These are phyloP conservation scores for Naegleria lovaniensis DNA, from an alignment of 208 protist species.

Conservation along the genomic window DNA sequence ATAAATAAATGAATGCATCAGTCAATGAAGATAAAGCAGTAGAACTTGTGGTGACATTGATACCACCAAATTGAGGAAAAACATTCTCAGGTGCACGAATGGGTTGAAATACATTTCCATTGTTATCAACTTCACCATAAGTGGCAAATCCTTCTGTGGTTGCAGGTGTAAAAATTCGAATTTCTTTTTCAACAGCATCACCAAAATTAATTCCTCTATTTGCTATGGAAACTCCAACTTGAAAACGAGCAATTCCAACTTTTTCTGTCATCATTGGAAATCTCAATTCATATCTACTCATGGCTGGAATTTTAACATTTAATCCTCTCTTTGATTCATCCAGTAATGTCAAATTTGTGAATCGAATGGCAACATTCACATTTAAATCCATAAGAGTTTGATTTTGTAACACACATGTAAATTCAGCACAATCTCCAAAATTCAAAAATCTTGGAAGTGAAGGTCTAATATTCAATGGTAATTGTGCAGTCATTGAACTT, in stretches of 20 bases:
- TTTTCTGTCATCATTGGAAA: conserved; percentile 1
- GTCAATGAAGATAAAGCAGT: conserved; percentile 33
- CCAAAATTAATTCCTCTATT: neutral
- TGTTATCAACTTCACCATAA: conserved; percentile 17
- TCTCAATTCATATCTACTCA: conserved; percentile 5
- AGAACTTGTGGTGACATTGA: neutral
- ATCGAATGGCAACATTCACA: conserved; percentile 23
- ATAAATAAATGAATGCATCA: conserved; percentile 39
- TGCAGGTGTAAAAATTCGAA: conserved; percentile 29
- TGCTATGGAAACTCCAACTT: conserved; percentile 22
- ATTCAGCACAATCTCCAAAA: conserved; percentile 32
- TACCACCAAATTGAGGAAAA: conserved; percentile 33
- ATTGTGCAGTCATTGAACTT: neutral
- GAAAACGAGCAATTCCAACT: conserved; percentile 17
- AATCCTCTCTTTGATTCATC: neutral
- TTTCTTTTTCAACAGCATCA: conserved; percentile 26
- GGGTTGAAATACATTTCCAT: neutral
- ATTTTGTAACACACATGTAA: conserved; percentile 34
- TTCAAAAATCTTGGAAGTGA: conserved; percentile 35
- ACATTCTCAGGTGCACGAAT: conserved; percentile 30
- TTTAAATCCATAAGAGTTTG: neutral
- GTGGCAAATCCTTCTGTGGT: conserved; percentile 37
- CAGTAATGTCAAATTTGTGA: neutral
- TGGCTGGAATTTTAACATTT: neutral
- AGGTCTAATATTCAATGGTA: conserved; percentile 33